Conservation (phyloP, 257 asterid species). For the Leonotis leonurus region DNA sequence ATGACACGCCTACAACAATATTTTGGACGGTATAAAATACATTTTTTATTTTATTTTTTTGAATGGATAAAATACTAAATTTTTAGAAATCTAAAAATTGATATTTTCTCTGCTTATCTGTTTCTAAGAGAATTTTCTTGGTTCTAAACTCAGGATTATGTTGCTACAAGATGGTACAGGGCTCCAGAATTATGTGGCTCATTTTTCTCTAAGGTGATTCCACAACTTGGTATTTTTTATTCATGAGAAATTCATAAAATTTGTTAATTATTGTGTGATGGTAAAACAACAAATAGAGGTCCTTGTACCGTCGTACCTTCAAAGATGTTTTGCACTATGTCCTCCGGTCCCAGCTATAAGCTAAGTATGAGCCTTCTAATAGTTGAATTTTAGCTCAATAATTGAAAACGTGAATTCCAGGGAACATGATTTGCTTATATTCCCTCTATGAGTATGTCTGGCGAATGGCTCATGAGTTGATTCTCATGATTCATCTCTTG, state of each 20-base stretch:
- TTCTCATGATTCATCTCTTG: constrained; percentile 4
- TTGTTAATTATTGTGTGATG: neutral
- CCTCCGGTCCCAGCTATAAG: neutral
- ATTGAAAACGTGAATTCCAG: neutral
- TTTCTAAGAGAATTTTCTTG: neutral
- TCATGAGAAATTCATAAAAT: neutral
- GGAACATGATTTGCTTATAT: neutral
- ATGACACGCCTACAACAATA: constrained; percentile 77
- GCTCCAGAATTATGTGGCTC: constrained; percentile 93
- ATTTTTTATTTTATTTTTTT: too few species aligned
- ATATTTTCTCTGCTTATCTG: neutral
- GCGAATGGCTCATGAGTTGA: neutral
- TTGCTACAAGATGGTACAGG: constrained; percentile 90
- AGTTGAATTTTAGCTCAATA: neutral
- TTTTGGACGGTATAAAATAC: constrained; percentile 84
- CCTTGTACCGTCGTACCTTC: too few species aligned
- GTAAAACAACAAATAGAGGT: neutral
- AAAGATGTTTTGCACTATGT: neutral
- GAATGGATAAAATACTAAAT: too few species aligned
- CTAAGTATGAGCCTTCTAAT: neutral
- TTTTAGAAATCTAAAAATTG: neutral
- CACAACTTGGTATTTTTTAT: neutral
- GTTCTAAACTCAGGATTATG: constrained; percentile 55
- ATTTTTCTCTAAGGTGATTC: constrained; percentile 68
- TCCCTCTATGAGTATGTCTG: neutral